Base-by-base conservation (phyloP, 1,284 basidiomycete species). In the Puccinia horiana region DNA sequence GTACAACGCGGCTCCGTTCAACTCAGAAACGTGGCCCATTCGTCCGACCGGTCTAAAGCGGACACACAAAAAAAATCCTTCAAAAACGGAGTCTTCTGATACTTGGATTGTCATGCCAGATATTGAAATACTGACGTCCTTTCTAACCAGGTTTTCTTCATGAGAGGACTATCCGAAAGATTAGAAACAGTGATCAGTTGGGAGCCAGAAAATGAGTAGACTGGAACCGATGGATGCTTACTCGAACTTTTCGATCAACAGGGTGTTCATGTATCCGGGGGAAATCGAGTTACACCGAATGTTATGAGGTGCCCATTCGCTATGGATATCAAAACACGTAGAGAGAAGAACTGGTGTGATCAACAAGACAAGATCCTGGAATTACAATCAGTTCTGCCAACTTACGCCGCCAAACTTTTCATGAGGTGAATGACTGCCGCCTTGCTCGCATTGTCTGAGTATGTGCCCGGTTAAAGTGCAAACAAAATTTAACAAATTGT, bases 201-300 rank as follows among this genome's bases (percentile, higher is more conserved):
- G n/a, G n/a, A n/a, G n/a, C n/a, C n/a, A n/a, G n/a, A n/a, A n/a
- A n/a, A n/a, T n/a, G n/a, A n/a, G n/a, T n/a, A n/a, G n/a, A n/a
- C n/a, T n/a, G n/a, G n/a, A n/a, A n/a, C n/a, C n/a, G n/a, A n/a
- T n/a, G n/a, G n/a, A n/a, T n/a, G 11, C 69, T 63, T 20, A 81
- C 78, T 83, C 82, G 72, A 83, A 80, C 73, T 83, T 83, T n/a
- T 83, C 82, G 29, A 58, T 75, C 14, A 83, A 49, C 49, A 83
- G 52, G 26, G 82, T 83, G 37, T 76, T 76, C 82, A 79, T 83
- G 54, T 83, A 79, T 20, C 78, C 78, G 47, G 78, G 78, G 23
- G 78, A 81, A 37, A 81, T 81, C 16, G 78, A 72, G 78, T 81
- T 81, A 37, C 78, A 81, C 16, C 78, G 78, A 42, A 81, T 81